Evolutionary conservation across 495 filamentous ascomycete species (phyloP).

Genomic region (Aspergillus panamensis): DNA sequence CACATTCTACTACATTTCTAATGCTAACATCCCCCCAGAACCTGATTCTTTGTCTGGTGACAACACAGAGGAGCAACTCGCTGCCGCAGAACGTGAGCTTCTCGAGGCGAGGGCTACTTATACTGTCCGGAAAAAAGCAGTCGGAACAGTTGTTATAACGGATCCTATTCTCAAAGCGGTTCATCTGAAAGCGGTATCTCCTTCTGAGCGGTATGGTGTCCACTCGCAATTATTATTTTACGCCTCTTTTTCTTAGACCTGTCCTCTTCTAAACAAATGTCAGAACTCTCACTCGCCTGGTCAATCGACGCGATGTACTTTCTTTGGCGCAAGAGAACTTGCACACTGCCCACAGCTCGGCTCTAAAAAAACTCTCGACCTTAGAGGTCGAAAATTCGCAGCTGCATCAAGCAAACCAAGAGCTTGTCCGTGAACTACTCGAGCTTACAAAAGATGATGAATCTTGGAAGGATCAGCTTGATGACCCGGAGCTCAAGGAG

Average conservation of each 20-base stretch:
- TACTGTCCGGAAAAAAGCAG: constrained; percentile 61
- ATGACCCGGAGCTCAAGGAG: constrained; percentile 47
- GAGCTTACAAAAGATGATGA: constrained; percentile 56
- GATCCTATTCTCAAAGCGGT: constrained; percentile 75
- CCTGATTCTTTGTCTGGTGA: constrained; percentile 35
- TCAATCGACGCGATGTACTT: constrained; percentile 64
- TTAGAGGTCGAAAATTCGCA: constrained; percentile 54
- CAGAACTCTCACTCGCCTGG: constrained; percentile 62
- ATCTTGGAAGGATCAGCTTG: constrained; percentile 47
- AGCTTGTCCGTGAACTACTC: constrained; percentile 57
- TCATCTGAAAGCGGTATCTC: constrained; percentile 63
- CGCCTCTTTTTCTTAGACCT: neutral
- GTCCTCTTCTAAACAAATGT: constrained; percentile 7
- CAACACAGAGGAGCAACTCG: constrained; percentile 49
- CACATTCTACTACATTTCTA: neutral
- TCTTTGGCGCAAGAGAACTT: constrained; percentile 58
- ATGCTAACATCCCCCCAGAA: constrained; percentile 22
- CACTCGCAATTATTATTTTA: no score
- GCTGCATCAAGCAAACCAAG: constrained; percentile 56
- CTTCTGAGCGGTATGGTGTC: constrained; percentile 72
- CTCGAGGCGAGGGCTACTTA: constrained; percentile 67
- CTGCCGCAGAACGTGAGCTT: constrained; percentile 58
- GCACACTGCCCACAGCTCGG: constrained; percentile 45
- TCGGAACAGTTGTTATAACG: constrained; percentile 61
- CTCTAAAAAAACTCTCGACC: constrained; percentile 46